A percentile compares a stretch with the other conserved stretches of the same genome.
Evolutionary conservation across 495 filamentous ascomycete species (phyloP).

Genomic region (Thermothielavioides terrestris): DNA sequence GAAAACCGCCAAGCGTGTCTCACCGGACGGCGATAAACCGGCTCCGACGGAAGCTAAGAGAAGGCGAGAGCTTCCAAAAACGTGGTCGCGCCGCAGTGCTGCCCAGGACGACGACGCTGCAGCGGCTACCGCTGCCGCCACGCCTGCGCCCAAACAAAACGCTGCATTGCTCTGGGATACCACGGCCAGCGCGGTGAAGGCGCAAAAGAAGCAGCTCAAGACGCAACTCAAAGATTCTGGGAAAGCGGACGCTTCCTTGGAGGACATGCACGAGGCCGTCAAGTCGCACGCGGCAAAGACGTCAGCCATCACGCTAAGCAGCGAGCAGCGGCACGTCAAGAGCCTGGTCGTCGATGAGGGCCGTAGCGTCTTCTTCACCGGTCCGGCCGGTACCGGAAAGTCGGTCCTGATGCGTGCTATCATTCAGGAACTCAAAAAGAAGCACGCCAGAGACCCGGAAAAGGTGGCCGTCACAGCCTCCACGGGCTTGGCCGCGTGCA

Average conservation of each 20-base stretch:
- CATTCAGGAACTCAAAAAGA: conserved; percentile 68
- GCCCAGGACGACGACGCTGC: no score
- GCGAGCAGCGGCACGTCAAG: conserved; percentile 78
- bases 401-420: conserved; percentile 91
- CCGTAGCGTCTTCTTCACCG: conserved; percentile 96
- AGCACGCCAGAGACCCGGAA: conserved; percentile 65
- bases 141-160: conserved; percentile 32
- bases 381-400: conserved; percentile 94
- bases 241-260: conserved; percentile 20
- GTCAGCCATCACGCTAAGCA: conserved; percentile 63
- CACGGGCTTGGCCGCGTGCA: conserved; percentile 91
- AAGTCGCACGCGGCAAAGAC: conserved; percentile 34
- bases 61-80: conserved; percentile 25
- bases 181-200: conserved; percentile 71
- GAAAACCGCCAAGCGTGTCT: conserved; percentile 26
- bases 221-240: conserved; percentile 40
- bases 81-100: no score
- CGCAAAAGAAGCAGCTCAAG: conserved; percentile 70
- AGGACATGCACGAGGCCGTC: conserved; percentile 26
- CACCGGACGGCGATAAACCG: conserved; percentile 15
- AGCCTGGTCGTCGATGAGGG: conserved; percentile 63
- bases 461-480: conserved; percentile 88
- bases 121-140: conserved; percentile 17
- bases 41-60: conserved; percentile 23
- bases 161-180: conserved; percentile 60